Evolutionary conservation across 352 stramenopile species (phyloP), one percentile per base, ranked within the genome.

Genomic region (Globisporangium orthogonon): DNA sequence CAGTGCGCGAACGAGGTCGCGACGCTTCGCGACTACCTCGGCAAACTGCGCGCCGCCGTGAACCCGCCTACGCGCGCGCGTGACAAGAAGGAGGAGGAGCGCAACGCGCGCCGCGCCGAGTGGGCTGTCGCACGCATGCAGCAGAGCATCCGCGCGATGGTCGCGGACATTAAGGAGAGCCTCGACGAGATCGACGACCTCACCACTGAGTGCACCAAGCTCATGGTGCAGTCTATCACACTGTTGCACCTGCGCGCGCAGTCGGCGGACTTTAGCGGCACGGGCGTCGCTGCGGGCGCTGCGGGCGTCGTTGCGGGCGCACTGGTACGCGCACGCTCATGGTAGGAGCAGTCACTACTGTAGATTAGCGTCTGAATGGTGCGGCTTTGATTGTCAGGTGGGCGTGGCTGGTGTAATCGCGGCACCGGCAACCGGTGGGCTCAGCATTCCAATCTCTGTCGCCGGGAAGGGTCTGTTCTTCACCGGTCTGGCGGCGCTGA

Each of bases 161-260:
- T 84, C 17, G 47, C 54, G 0, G 81, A 93, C 57, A 91, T 95
- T 66, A 71, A 74, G 13, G 78, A 90, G 55, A 88, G 67, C 50
- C 52, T 93, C 29, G 79, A 86, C 47, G 83, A 95, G 52, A 61
- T 95, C 29, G 83, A 95, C 63, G 76, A 93, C 52, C 67, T 95
- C 4, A 87, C 79, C 28, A 79, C 73, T 0, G 81, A 93, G 63
- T 89, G 83, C 60, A 92, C 76, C 13, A 87, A 90, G 69, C 71
- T 95, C 11, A 90, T 95, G 75, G 83, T 93, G 29, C 77, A 93
- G 61, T 74, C 79, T n/a, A 88, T 95, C 49, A 95, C 85, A 50
- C 56, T 95, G 61, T 62, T 95, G 55, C 85, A 95, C 60, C 75
- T 92, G 69, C 81, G 83, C 57, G 77, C 71, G 23, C 68, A 77